Base-by-base conservation (phyloP, 2,329 filamentous ascomycete genomes). In the Hypoxylon sp. region DNA sequence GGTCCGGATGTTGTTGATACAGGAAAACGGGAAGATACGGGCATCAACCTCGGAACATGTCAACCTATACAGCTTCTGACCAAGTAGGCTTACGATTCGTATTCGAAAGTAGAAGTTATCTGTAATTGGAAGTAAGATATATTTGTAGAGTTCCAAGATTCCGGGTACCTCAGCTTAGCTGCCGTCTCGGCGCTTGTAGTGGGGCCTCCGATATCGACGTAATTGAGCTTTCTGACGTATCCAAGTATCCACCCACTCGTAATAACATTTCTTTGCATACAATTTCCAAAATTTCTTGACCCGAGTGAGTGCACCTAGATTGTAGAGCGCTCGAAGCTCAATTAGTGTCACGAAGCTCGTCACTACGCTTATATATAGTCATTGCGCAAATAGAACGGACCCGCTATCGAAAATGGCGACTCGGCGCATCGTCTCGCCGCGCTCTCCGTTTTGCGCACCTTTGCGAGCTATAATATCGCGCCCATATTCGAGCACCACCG, bases 1-100 rank as follows among this genome's bases (percentile, higher is more conserved):
- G 5, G 80, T 84, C 60, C 79, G 80, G 7, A 56, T 76, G 10
- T 71, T 82, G 65, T 69, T 85, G 61, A 77, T 81, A 28, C 76
- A 77, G 21, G 78, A 81, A 68, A 85, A 85, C 71, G 77, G 75
- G 55, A 80, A 77, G 63, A 79, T 82, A 30, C 74, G 74, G 1
- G 75, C 75, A 1, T 79, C 78, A 0, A 77, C 72, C 0, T 70
- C 71, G 0, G 79, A 79, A 55, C 74, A 76, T 13, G 75, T 78
- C 19, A 81, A 81, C 53, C 58, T 81, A 11, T 81, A 81, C 17
- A 80, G 79, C 6, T 81, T 80, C 66, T 81, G 69, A 55, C 14
- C 14, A 14, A n/a, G 6, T n/a, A n/a, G 13, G 4, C 34, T 13
- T 38, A 38, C 13, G 3, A 38, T 5, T 28, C 13, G 17, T 11